Evolutionary conservation across 495 filamentous ascomycete genomes (phyloP).

Genomic region (Halenospora varia): DNA sequence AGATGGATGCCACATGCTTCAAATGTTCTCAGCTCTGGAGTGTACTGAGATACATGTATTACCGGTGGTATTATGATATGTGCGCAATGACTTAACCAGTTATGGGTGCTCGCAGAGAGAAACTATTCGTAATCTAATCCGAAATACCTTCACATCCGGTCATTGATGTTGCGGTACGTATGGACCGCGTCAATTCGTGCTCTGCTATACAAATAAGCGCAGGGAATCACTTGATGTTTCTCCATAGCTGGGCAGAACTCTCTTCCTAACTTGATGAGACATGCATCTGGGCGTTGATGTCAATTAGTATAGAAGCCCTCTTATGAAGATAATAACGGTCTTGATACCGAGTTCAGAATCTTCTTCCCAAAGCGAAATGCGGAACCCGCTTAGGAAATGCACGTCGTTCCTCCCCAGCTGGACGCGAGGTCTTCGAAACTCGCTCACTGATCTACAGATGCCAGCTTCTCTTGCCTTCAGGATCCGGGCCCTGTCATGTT

Average conservation of each 20-base stretch:
- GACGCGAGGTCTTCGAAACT: neutral
- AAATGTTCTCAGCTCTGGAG: no score
- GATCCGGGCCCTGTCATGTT: no score
- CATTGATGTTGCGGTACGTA: neutral
- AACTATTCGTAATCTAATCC: no score
- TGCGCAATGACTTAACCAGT: no score
- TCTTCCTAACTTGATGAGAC: neutral
- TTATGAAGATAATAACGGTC: neutral
- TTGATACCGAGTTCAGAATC: neutral
- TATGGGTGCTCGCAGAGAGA: no score
- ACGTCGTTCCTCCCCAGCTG: neutral
- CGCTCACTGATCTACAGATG: neutral
- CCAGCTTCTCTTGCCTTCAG: neutral
- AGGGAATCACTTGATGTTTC: neutral
- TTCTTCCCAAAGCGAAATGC: no score
- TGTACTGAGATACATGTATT: no score
- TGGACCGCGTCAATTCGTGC: neutral
- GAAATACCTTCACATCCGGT: no score
- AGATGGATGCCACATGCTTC: no score
- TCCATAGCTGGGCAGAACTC: neutral
- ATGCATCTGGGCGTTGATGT: no score
- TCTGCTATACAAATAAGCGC: neutral
- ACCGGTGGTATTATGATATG: no score
- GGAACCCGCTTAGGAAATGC: neutral
- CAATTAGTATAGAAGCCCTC: no score